Evolutionary conservation across 2,329 filamentous ascomycete genomes (phyloP).

Genomic region (Aspergillus pseudoglaucus): DNA sequence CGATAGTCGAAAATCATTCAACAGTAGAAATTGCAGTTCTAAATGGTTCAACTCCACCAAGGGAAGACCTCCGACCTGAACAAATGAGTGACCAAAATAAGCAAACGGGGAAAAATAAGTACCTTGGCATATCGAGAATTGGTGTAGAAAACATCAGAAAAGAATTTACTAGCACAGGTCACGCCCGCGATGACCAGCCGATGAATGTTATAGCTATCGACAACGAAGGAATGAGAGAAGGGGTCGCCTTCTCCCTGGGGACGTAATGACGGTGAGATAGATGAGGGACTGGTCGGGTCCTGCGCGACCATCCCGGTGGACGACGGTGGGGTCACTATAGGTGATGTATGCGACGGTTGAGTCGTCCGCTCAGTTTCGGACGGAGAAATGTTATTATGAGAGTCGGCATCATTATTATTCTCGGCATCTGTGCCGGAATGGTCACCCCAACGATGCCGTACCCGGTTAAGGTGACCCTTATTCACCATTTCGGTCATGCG

Average conservation of each 20-base stretch:
- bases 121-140: conserved; percentile 99
- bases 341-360: conserved; percentile 20
- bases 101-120: conserved; percentile 24
- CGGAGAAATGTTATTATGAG: conserved; percentile 2
- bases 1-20: conserved; percentile 93
- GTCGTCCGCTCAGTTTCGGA: conserved; percentile 14
- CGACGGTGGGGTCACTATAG: conserved; percentile 33
- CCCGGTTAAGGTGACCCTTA: conserved; percentile 62
- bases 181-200: conserved; percentile 93
- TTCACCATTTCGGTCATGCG: conserved; percentile 98
- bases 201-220: conserved; percentile 98
- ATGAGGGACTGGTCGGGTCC: conserved; percentile 25
- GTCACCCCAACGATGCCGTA: conserved; percentile 29
- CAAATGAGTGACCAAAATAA: background rate
- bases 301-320: conserved; percentile 29
- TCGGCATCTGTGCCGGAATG: conserved; percentile 10
- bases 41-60: conserved; percentile 90
- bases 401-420: background rate
- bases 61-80: conserved; percentile 84
- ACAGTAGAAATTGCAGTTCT: conserved; percentile 86
- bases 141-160: conserved; percentile 97
- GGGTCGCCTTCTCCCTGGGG: conserved; percentile 44
- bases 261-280: conserved; percentile 28
- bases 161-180: conserved; percentile 98
- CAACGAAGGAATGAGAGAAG: conserved; percentile 74